Evolutionary conservation across 345 rosid genomes (phyloP).

Genomic region (Psidium guajava): DNA sequence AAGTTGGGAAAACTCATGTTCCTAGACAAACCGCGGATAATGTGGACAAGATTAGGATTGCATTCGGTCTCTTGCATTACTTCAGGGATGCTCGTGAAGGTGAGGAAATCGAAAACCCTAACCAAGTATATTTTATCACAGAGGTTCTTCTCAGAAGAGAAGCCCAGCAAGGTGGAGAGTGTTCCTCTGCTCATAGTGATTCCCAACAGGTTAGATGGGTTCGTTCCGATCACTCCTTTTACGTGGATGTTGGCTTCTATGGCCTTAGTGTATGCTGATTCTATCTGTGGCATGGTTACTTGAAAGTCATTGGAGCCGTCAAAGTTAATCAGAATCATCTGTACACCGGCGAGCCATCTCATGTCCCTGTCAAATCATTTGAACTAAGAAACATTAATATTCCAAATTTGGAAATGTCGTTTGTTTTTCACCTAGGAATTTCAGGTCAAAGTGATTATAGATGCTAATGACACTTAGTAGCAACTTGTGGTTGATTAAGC

Average conservation of each 20-base stretch:
- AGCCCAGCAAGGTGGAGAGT: neutral
- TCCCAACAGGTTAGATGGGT: slow-evolving; percentile 16
- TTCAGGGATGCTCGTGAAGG: slow-evolving; percentile 22
- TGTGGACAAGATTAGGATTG: too few species aligned
- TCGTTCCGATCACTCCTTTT: slow-evolving; percentile 1
- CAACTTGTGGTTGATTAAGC: too few species aligned
- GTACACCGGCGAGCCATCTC: slow-evolving; percentile 68
- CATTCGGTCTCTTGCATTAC: too few species aligned
- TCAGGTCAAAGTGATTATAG: too few species aligned
- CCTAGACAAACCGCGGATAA: too few species aligned
- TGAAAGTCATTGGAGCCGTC: slow-evolving; percentile 55
- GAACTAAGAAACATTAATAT: too few species aligned
- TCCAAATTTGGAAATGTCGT: too few species aligned
- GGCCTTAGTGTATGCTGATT: slow-evolving; percentile 35
- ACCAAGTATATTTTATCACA: slow-evolving; percentile 8
- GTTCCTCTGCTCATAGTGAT: neutral
- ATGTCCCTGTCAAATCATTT: slow-evolving; percentile 59
- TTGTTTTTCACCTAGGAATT: too few species aligned
- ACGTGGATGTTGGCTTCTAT: neutral
- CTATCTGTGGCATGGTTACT: slow-evolving; percentile 32
- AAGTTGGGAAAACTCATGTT: too few species aligned
- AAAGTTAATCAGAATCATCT: slow-evolving; percentile 45
- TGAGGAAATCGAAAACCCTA: slow-evolving; percentile 5
- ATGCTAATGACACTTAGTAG: too few species aligned
- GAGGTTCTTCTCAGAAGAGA: slow-evolving; percentile 1